Conservation (phyloP, 768 basidiomycete genomes). For the Agaricus subrufescens region DNA sequence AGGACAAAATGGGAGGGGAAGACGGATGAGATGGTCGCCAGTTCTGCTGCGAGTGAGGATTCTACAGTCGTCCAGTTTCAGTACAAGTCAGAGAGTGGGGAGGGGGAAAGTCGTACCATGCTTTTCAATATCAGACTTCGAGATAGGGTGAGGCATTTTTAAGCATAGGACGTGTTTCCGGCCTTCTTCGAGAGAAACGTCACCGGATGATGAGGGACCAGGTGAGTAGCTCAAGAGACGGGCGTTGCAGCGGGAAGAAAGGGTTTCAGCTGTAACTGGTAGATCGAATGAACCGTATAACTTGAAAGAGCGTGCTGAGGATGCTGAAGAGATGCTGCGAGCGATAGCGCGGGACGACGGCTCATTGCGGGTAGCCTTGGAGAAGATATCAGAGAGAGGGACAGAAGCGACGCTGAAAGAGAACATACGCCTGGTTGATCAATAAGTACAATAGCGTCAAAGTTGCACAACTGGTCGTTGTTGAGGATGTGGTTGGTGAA, state of each 20-base stretch:
- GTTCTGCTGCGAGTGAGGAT: slow-evolving; percentile 39
- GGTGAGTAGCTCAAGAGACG: slow-evolving; percentile 37
- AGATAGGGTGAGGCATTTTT: slow-evolving; percentile 47
- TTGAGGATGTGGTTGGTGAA: slow-evolving; percentile 42
- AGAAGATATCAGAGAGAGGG: not conserved
- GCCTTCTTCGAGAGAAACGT: slow-evolving; percentile 28
- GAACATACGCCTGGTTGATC: slow-evolving; percentile 67
- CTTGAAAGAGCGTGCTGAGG: slow-evolving; percentile 63
- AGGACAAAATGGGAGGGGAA: slow-evolving; percentile 65
- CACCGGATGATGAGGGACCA: slow-evolving; percentile 23
- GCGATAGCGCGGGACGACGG: slow-evolving; percentile 31
- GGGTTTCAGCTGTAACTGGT: slow-evolving; percentile 32
- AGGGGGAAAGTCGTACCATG: slow-evolving; percentile 42
- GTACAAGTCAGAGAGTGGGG: not conserved
- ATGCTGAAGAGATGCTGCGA: slow-evolving; percentile 39
- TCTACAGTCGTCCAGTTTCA: slow-evolving; percentile 26
- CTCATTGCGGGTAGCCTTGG: not conserved
- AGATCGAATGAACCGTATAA: slow-evolving; percentile 31
- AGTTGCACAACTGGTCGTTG: slow-evolving; percentile 47
- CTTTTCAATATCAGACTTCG: slow-evolving; percentile 37
- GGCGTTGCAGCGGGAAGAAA: slow-evolving; percentile 32
- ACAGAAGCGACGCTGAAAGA: slow-evolving; percentile 35
- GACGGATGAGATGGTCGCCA: slow-evolving; percentile 40
- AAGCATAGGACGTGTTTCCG: slow-evolving; percentile 55
- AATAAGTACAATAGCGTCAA: slow-evolving; percentile 63